phyloP scores from a whole-genome alignment of 305 asterid genomes.

The Fraxinus floribunda region DNA sequence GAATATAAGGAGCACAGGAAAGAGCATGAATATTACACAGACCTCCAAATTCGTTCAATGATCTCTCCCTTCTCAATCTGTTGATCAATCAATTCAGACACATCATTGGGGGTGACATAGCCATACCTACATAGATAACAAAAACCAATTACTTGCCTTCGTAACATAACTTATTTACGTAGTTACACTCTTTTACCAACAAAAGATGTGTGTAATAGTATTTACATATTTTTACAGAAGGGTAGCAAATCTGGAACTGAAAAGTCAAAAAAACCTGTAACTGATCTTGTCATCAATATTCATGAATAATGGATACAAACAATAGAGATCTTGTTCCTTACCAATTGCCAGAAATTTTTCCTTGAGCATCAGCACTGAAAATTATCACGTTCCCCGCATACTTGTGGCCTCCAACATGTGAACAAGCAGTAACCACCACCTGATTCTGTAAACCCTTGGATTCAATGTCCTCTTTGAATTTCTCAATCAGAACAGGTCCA shows the following conservation, averaged over 20 bases:
- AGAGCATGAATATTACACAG: conserved; percentile 21
- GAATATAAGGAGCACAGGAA: not conserved
- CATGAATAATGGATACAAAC: conserved; percentile 11
- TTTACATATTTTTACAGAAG: not conserved
- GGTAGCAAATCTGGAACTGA: not conserved
- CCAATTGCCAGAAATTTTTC: conserved; percentile 83
- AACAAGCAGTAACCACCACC: conserved; percentile 77
- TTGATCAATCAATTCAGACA: conserved; percentile 66
- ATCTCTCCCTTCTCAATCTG: conserved; percentile 81
- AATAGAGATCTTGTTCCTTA: conserved; percentile 32
- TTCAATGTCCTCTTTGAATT: conserved; percentile 65
- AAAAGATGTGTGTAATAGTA: not conserved
- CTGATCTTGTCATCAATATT: not conserved
- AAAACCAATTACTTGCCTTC: conserved; percentile 1
- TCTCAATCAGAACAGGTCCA: conserved; percentile 80
- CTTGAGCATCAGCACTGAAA: conserved; percentile 63
- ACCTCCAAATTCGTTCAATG: conserved; percentile 88
- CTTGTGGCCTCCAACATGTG: conserved; percentile 96
- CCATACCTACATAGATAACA: conserved; percentile 67
- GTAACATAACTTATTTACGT: conserved; percentile 1
- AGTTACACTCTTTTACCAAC: not conserved
- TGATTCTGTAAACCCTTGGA: conserved; percentile 49
- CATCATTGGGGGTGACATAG: conserved; percentile 85
- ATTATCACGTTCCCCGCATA: conserved; percentile 91
- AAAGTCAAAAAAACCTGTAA: not conserved